Conservation (phyloP, 1,284 basidiomycete species). For the Leccinum subfulvum region DNA sequence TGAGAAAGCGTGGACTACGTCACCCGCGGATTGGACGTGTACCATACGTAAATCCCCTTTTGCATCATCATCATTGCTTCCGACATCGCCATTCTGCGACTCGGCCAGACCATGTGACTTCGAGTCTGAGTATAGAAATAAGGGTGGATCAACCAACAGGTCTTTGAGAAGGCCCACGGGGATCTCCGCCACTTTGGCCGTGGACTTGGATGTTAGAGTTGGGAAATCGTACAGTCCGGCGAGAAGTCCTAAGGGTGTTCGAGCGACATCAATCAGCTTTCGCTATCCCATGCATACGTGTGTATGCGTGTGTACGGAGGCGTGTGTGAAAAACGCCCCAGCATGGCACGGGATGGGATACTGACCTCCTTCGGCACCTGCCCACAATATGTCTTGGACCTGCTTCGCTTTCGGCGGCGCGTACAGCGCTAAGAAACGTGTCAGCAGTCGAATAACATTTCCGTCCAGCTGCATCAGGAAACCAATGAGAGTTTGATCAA, state of each 20-base stretch:
- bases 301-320: neutral
- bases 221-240: constrained; percentile 88
- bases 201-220: constrained; percentile 42
- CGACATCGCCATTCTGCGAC: neutral
- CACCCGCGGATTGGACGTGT: constrained; percentile 52
- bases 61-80: neutral
- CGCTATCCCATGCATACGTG: neutral
- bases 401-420: too few species aligned
- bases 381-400: too few species aligned
- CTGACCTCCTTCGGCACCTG: constrained; percentile 79
- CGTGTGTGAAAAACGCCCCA: neutral
- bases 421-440: too few species aligned
- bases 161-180: constrained; percentile 42
- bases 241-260: constrained; percentile 64
- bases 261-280: neutral
- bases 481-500: too few species aligned
- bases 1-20: constrained; percentile 83
- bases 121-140: constrained; percentile 10
- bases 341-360: constrained; percentile 13
- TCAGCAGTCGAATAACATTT: too few species aligned
- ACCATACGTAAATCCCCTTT: constrained; percentile 37
- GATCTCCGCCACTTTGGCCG: constrained; percentile 37
- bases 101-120: constrained; percentile 8
- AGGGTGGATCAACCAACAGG: constrained; percentile 36
- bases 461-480: too few species aligned